Conservation (phyloP, 2,329 filamentous ascomycete species). For the Fusarium piperis region DNA sequence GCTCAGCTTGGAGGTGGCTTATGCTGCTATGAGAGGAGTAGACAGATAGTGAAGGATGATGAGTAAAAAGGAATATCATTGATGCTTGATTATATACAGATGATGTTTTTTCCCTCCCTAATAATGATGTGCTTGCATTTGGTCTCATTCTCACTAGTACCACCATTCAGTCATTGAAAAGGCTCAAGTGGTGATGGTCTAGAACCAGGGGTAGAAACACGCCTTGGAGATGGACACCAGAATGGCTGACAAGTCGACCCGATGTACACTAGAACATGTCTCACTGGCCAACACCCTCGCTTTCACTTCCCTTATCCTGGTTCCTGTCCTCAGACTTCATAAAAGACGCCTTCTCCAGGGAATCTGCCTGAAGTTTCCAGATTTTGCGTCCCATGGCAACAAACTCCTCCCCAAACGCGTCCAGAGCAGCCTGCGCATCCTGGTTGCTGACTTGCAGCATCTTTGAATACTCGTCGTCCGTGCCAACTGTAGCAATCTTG, state of each 20-base stretch:
- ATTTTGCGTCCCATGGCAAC: constrained; percentile 10
- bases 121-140: neutral
- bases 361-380: constrained; percentile 28
- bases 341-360: constrained; percentile 11
- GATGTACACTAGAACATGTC: neutral
- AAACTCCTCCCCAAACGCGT: constrained; percentile 21
- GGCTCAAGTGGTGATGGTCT: neutral
- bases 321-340: neutral
- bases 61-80: neutral
- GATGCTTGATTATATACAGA: neutral
- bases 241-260: neutral
- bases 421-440: neutral
- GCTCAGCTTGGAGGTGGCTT: neutral
- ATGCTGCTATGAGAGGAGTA: neutral
- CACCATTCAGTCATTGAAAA: neutral
- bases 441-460: neutral
- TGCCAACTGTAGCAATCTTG: constrained; percentile 50
- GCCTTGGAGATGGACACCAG: neutral
- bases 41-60: neutral
- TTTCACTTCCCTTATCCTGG: neutral
- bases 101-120: neutral
- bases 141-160: neutral
- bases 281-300: too few relatives aligned
- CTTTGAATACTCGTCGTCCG: neutral
- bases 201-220: neutral